Evolutionary conservation across 1,139 yeast species (phyloP).

Genomic region (Debaryomycetaceae sp.): DNA sequence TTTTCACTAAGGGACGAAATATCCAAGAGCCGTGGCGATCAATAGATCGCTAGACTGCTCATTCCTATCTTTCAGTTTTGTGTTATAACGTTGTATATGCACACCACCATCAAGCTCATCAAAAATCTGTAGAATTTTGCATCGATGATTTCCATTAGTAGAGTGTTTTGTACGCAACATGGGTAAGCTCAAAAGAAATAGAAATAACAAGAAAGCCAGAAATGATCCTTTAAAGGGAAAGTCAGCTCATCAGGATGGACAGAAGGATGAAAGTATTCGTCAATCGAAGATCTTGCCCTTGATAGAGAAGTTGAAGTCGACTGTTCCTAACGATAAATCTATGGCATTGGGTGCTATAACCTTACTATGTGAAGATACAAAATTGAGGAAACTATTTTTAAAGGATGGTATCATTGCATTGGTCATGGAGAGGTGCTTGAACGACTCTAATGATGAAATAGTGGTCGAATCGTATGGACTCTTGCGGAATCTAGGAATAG

Average conservation of each 20-base stretch:
- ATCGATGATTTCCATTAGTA: background rate
- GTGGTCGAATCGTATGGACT: conserved; percentile 79
- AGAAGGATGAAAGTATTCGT: conserved; percentile 48
- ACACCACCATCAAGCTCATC: background rate
- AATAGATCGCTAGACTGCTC: too few species aligned
- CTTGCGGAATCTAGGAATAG: conserved; percentile 72
- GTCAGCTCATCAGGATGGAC: conserved; percentile 21
- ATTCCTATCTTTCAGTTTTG: too few species aligned
- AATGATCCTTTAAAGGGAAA: conserved; percentile 43
- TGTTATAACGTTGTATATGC: too few species aligned
- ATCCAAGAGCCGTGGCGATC: too few species aligned
- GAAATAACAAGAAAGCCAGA: conserved; percentile 56
- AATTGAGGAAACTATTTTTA: conserved; percentile 58
- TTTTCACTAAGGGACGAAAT: too few species aligned
- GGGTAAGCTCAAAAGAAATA: conserved; percentile 76
- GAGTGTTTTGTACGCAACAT: conserved; percentile 32
- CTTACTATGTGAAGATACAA: conserved; percentile 65
- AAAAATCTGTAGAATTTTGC: background rate
- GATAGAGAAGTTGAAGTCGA: conserved; percentile 59
- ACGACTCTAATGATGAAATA: conserved; percentile 69
- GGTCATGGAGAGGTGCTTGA: conserved; percentile 61
- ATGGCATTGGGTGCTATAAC: conserved; percentile 77
- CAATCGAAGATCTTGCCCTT: conserved; percentile 64
- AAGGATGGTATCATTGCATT: conserved; percentile 68
- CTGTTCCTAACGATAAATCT: conserved; percentile 68